Base-by-base conservation (phyloP, 768 basidiomycete genomes). In the Psilocybe cyanescens region DNA sequence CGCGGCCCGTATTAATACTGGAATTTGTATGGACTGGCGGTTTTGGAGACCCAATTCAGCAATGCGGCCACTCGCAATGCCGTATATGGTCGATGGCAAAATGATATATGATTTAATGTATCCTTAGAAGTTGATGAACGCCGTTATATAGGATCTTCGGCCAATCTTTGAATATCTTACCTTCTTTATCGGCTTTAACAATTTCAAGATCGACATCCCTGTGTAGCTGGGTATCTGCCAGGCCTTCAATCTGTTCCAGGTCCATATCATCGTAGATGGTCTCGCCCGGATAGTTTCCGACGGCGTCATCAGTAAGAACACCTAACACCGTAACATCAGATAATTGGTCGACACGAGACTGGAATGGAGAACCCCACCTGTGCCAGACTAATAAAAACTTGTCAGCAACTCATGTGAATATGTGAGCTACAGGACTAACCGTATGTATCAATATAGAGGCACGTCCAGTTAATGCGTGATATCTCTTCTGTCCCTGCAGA, bases 391-490 rank as follows among this genome's bases (percentile, higher is more conserved):
- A 7, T 39, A 37, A 35, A 59, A 51, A 35, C 2, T 28, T 29
- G 48, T 30, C 8, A 19, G 12, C 11, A 37, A 14, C 16, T 3
- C 19, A 19, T 24, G 24, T 12, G 9, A 7, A 14, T 28, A 45
- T 51, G 3, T 17, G 48, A 19, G 44, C 12, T 17, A 46, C 19
- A 30, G 24, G 3, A 72, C 86, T 65, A 65, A 87, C 89, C 0
- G 87, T 88, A 66, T 91, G 86, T 16, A 91, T 88, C 8, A 86
- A 75, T 59, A 79, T 76, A 4, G 86, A 79, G 1, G 71, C 67
- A 2, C 68, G 74, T 3, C 83, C 81, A 1, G 80, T 81, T 19
- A 63, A 67, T 35, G 77, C 73, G 52, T 79, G 71, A 19, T 78
- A 72, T 64, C 76, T 80, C 74, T 82, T 85, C 68, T 85, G 60